Evolutionary conservation across 176 grass and related monocot genomes (phyloP), one percentile per base, ranked within the genome.

Genomic region (Bonia amplexicaulis): DNA sequence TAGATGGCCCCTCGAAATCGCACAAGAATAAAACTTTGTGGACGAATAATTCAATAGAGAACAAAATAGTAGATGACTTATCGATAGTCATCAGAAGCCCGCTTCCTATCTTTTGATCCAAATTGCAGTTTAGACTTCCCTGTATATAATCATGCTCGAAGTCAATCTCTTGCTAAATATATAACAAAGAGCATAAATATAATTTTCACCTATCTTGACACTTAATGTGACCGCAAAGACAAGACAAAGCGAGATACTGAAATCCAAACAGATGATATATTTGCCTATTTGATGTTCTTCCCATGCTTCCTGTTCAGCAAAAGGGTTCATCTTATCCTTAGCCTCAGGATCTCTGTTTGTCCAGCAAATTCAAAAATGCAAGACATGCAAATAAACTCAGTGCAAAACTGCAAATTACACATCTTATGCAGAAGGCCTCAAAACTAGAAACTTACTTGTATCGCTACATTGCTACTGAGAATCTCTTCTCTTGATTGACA

Each of bases 231-330:
- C 14, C 40, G 41, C 15, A n/a, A n/a, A n/a, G n/a, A n/a, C n/a
- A n/a, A n/a, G n/a, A n/a, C 64, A 75, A 48, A 48, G 15, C 12
- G 23, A 69, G 40, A 73, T 12, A 19, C 5, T n/a, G 25, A 53
- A 46, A 48, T 58, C 26, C 6, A 82, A 66, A 66, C 57, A 60
- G 66, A 60, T 11, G 11, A 17, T 17, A 67, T 74, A 74, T 74
- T n/a, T 83, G 95, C 95, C 93, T 83, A 95, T 98, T 88, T 98
- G 96, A 89, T 98, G 89, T 48, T 95, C 91, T 85, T 98, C 96
- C 96, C 96, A 95, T 54, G 91, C 96, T 88, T 98, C n/a, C 69
- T 98, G 96, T 82, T 98, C 91, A 64, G 96, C n/a, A 92, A 98
- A 98, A 77, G 96, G 96, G 69, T 98, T 95, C 96, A 98, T 98